Evolutionary conservation across 2,329 filamentous ascomycete genomes (phyloP), one percentile per base, ranked within the genome.

Genomic region (Teratosphaeriaceae sp.): DNA sequence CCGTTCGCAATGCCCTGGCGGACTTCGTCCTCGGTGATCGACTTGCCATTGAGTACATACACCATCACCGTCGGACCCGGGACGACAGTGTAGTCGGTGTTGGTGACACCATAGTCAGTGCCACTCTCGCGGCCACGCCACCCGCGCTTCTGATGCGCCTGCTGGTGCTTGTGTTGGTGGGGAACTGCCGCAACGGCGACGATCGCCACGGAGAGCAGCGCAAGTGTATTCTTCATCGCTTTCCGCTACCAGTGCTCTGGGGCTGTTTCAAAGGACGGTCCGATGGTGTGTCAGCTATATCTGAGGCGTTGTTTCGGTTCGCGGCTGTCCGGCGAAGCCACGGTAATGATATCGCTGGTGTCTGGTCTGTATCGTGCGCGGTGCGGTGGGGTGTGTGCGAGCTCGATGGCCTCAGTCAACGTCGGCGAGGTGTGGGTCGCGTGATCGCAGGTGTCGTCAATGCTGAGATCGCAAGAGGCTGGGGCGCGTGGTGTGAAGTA

Each of bases 1-100:
- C 88, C 85, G 48, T 82, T 76, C 44, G 75, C 68, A 54, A 97
- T 74, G 51, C 88, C 87, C 43, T 77, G 62, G 67, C 83, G 75
- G 42, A 88, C 88, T 47, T 88, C 76, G 0, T 75, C 65, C 47
- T 75, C 66, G 41, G 72, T 70, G 53, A 94, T 74, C 24, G 69
- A 50, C 58, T 80, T 55, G 47, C 82, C 83, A 47, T 84, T 78
- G 42, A 89, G 70, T 61, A 83, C 74, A 67, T 89, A 96, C 44
- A 83, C 75, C 43, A 82, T 78, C 53, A 81, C 76, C 40, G 79
- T 81, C 23, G 81, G 74, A 31, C 74, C 78, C 30, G 75, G 69
- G 39, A 81, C 74, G 42, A 75, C 73, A 3, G 3, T 9, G 18
- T 34, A 34, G 15, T 34, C 15, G 31, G 20, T 18, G 15, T 34